Percentiles rank a stretch among this genome's conserved stretches.
Evolutionary conservation across 352 stramenopile genomes (phyloP).

Genomic region (Globisporangium irregulare): DNA sequence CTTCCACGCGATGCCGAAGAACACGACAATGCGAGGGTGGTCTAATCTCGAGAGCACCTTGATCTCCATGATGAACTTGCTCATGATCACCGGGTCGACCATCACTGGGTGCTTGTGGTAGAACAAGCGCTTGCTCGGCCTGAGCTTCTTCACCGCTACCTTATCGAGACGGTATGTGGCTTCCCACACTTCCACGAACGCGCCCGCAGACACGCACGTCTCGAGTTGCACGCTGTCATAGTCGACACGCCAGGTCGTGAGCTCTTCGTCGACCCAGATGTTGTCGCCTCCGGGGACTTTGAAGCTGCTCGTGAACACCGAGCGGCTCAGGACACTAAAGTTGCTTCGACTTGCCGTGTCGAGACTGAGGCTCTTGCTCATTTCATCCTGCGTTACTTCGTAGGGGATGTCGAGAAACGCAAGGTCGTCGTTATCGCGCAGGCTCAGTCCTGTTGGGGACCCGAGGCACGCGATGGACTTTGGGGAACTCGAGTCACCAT

Average conservation of each 20-base stretch:
- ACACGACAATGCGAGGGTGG: conserved; percentile 48
- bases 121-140: conserved; percentile 21
- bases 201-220: conserved; percentile 21
- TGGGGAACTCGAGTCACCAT: conserved; percentile 1
- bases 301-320: conserved; percentile 14
- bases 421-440: conserved; percentile 5
- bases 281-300: background rate
- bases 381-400: background rate
- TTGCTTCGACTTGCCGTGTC: background rate
- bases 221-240: conserved; percentile 29
- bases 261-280: conserved; percentile 37
- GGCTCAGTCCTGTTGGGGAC: conserved; percentile 10
- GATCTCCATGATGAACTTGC: conserved; percentile 51
- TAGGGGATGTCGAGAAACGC: conserved; percentile 9
- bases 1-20: conserved; percentile 46
- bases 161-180: conserved; percentile 37
- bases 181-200: conserved; percentile 42
- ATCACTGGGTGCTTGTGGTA: conserved; percentile 21
- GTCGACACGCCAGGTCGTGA: conserved; percentile 38
- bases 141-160: conserved; percentile 40
- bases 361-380: conserved; percentile 11
- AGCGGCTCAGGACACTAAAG: conserved; percentile 3
- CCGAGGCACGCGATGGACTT: conserved; percentile 17
- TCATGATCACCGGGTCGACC: conserved; percentile 27
- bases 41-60: conserved; percentile 46